phyloP scores from a whole-genome alignment of 179 eudicot genomes.

The Carnegiea gigantea region DNA sequence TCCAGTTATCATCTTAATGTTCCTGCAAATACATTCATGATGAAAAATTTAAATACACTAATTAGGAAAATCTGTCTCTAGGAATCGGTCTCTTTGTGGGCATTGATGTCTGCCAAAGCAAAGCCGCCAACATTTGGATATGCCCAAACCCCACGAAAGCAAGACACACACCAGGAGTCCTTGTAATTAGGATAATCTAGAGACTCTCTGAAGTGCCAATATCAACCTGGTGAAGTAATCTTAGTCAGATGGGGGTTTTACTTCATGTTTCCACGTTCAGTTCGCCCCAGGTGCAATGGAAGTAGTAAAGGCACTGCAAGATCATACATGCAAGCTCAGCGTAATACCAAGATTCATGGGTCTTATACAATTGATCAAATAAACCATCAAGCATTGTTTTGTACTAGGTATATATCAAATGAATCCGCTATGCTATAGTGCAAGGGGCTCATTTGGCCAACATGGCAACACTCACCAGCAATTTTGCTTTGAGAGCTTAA shows the following conservation, averaged over 20 bases:
- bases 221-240: not conserved
- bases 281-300: not conserved
- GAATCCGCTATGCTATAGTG: not conserved
- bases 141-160: too few relatives aligned
- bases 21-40: not conserved
- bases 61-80: not conserved
- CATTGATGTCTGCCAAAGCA: too few relatives aligned
- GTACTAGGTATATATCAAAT: not conserved
- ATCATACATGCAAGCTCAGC: not conserved
- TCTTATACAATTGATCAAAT: not conserved
- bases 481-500: not conserved
- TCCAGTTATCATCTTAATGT: not conserved
- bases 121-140: too few relatives aligned
- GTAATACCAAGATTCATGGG: not conserved
- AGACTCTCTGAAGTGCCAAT: not conserved
- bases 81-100: too few relatives aligned
- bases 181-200: not conserved
- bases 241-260: not conserved
- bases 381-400: not conserved
- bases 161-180: too few relatives aligned
- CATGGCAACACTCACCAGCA: not conserved
- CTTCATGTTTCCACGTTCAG: not conserved
- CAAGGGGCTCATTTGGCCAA: not conserved
- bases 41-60: not conserved
- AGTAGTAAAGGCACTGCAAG: not conserved